These are phyloP conservation scores for Colletotrichum sp. DNA, from an alignment of 2,329 filamentous ascomycete species.

Conservation along the genomic window DNA sequence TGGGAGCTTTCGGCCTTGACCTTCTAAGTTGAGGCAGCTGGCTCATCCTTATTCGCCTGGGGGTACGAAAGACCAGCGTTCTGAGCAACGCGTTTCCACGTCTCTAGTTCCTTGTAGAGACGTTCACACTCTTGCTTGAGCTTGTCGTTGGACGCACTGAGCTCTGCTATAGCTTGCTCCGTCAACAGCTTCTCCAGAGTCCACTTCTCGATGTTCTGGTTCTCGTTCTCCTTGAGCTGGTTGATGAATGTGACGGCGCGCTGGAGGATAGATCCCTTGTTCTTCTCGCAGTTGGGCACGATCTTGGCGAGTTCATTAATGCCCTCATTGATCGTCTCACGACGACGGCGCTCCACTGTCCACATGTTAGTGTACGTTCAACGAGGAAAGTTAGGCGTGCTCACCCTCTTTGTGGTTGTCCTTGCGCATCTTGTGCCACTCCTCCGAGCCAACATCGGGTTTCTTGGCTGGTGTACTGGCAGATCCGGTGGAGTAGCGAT, in stretches of 20 bases:
- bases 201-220: constrained; percentile 94
- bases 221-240: constrained; percentile 92
- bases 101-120: constrained; percentile 78
- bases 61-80: constrained; percentile 58
- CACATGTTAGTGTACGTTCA: constrained; percentile 26
- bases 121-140: constrained; percentile 81
- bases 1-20: background rate
- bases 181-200: constrained; percentile 89
- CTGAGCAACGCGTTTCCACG: constrained; percentile 76
- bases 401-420: constrained; percentile 99
- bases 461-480: constrained; percentile 61
- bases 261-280: constrained; percentile 95
- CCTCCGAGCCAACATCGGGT: constrained; percentile 91
- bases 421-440: constrained; percentile 97
- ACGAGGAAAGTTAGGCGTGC: constrained; percentile 27
- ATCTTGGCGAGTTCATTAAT: constrained; percentile 99
- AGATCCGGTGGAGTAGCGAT: constrained; percentile 37
- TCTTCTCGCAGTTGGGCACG: constrained; percentile 97
- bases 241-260: constrained; percentile 94
- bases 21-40: constrained; percentile 18
- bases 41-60: constrained; percentile 30
- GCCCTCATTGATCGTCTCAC: constrained; percentile 98
- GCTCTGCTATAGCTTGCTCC: constrained; percentile 87
- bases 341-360: constrained; percentile 89
- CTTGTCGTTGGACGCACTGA: constrained; percentile 87